A percentile compares a stretch with the other conserved stretches of the same genome.
Conservation (phyloP, 805 yeast species). For the Hanseniaspora occidentalis region DNA sequence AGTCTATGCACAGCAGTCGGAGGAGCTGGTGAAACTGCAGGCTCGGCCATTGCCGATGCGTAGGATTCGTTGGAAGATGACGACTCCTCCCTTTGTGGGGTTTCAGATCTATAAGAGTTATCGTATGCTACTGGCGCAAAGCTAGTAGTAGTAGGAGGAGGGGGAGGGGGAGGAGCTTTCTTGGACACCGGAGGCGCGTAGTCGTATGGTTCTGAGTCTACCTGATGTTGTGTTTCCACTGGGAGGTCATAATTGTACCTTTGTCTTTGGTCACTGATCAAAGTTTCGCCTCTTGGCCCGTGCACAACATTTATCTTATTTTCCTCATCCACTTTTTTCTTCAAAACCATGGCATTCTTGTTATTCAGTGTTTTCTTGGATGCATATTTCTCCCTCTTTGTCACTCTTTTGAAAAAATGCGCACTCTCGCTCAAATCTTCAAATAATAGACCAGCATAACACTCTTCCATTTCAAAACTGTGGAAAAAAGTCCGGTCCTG, state of each 20-base stretch:
- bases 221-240: slow-evolving; percentile 3
- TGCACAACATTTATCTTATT: slow-evolving; percentile 57
- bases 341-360: slow-evolving; percentile 76
- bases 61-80: slow-evolving; percentile 11
- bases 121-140: slow-evolving; percentile 1
- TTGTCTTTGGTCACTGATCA: slow-evolving; percentile 20
- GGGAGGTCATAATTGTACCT: slow-evolving; percentile 16
- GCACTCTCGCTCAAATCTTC: slow-evolving; percentile 84
- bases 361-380: slow-evolving; percentile 77
- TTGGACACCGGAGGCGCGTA: background rate
- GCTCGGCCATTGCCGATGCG: slow-evolving; percentile 4
- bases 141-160: slow-evolving; percentile 10
- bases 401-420: slow-evolving; percentile 70
- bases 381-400: slow-evolving; percentile 66
- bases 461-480: slow-evolving; percentile 85
- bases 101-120: background rate
- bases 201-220: slow-evolving; percentile 3
- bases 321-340: slow-evolving; percentile 44
- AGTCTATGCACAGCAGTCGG: slow-evolving; percentile 7
- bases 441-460: slow-evolving; percentile 74
- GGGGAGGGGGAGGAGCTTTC: slow-evolving; percentile 7
- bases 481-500: slow-evolving; percentile 95
- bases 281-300: slow-evolving; percentile 36
- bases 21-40: slow-evolving; percentile 6
- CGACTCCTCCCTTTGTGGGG: background rate